Conservation (phyloP, 2,329 filamentous ascomycete species). For the Venturia aucupariae region DNA sequence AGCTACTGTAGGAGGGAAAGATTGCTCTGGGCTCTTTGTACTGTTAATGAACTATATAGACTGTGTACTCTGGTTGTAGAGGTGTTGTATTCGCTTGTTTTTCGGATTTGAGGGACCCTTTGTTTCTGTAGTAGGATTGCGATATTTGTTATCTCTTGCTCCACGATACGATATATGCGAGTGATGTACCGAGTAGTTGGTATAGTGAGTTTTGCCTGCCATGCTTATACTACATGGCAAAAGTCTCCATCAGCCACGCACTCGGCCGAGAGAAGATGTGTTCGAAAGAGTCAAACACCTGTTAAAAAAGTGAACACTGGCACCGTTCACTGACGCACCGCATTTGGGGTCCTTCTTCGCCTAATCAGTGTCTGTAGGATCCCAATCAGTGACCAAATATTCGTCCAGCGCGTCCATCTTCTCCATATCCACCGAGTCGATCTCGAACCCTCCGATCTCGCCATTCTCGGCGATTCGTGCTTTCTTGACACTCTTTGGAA, state of each 20-base stretch:
- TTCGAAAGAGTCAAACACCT: no score
- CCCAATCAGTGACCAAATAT: constrained; percentile 53
- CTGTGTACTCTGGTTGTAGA: no score
- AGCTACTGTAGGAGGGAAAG: no score
- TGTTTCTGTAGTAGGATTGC: no score
- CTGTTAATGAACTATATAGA: no score
- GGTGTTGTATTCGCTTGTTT: no score
- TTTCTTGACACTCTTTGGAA: constrained; percentile 61
- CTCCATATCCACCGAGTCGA: constrained; percentile 54
- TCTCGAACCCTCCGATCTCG: constrained; percentile 50
- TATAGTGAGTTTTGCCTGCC: no score
- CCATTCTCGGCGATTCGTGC: constrained; percentile 58
- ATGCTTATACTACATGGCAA: background rate
- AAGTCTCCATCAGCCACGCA: background rate
- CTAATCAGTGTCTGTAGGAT: background rate
- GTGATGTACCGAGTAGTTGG: no score
- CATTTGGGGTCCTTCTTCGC: background rate
- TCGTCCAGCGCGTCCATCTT: constrained; percentile 59
- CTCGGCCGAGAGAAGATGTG: no score
- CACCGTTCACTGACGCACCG: background rate
- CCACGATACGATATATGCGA: background rate
- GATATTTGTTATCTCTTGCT: no score
- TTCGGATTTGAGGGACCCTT: no score
- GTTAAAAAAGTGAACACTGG: background rate
- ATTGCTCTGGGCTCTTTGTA: no score